Conservation (phyloP, 2,329 filamentous ascomycete genomes). For the Fusarium nygamai region DNA sequence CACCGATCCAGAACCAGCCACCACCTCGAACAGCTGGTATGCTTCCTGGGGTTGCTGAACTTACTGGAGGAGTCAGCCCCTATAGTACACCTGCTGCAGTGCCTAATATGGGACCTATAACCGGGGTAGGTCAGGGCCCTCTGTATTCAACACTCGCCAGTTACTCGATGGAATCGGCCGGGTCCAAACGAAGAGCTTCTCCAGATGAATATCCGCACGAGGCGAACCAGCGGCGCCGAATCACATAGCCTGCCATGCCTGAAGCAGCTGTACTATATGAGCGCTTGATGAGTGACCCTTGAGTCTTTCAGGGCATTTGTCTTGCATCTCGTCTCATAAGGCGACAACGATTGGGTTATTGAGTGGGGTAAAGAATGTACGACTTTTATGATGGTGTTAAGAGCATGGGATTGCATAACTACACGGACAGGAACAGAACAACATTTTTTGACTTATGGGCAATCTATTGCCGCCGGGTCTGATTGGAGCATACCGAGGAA, state of each 20-base stretch:
- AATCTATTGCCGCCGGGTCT: neutral
- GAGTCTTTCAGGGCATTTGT: slow-evolving; percentile 18
- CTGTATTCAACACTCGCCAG: slow-evolving; percentile 48
- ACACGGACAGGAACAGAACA: slow-evolving; percentile 14
- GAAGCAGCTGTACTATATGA: slow-evolving; percentile 4
- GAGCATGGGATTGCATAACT: slow-evolving; percentile 9
- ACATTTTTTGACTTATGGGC: neutral
- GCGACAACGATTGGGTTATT: slow-evolving; percentile 8
- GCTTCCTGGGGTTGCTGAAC: slow-evolving; percentile 69
- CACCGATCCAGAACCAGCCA: slow-evolving; percentile 62
- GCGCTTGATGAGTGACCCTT: slow-evolving; percentile 27
- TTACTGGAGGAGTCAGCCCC: slow-evolving; percentile 71
- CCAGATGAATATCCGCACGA: slow-evolving; percentile 57
- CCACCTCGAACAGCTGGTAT: slow-evolving; percentile 54
- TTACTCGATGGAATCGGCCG: slow-evolving; percentile 52
- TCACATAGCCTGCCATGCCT: slow-evolving; percentile 36
- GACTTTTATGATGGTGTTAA: slow-evolving; percentile 12
- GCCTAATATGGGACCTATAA: slow-evolving; percentile 44
- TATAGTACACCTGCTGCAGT: slow-evolving; percentile 62
- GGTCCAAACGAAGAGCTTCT: slow-evolving; percentile 63
- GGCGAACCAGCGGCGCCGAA: slow-evolving; percentile 54
- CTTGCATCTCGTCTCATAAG: slow-evolving; percentile 10
- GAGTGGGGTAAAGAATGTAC: slow-evolving; percentile 12
- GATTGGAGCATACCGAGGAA: neutral
- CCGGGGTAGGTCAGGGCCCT: slow-evolving; percentile 51